These are phyloP conservation scores for Protomyces macrosporus DNA, from an alignment of 1,139 yeast species.

Conservation along the genomic window DNA sequence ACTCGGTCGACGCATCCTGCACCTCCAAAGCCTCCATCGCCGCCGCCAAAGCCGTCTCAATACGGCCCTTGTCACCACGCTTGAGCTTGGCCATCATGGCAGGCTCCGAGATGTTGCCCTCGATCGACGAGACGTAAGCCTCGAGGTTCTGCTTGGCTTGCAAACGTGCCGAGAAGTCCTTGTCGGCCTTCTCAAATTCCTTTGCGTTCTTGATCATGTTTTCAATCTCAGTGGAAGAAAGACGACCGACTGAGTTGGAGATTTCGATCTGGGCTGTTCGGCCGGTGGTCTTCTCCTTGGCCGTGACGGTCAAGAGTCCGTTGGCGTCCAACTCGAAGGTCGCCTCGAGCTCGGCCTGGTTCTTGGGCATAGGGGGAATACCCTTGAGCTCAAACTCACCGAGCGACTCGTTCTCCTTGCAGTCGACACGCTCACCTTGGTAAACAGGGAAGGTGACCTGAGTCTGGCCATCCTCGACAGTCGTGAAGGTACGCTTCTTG, in stretches of 20 bases:
- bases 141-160: slow-evolving; percentile 99
- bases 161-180: slow-evolving; percentile 98
- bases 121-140: slow-evolving; percentile 97
- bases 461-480: slow-evolving; percentile 99
- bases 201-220: slow-evolving; percentile 98
- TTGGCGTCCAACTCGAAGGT: slow-evolving; percentile 99
- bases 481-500: slow-evolving; percentile 99
- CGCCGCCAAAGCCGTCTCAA: slow-evolving; percentile 96
- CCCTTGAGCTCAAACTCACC: slow-evolving; percentile 99
- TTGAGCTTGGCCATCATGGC: slow-evolving; percentile 96
- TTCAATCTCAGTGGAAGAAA: slow-evolving; percentile 94
- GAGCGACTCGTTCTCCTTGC: slow-evolving; percentile 96
- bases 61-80: slow-evolving; percentile 97
- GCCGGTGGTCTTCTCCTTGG: slow-evolving; percentile 98
- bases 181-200: slow-evolving; percentile 97
- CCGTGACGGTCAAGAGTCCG: slow-evolving; percentile 99
- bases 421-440: slow-evolving; percentile 99
- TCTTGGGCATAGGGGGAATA: slow-evolving; percentile 99
- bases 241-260: slow-evolving; percentile 99
- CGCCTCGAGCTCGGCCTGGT: slow-evolving; percentile 99
- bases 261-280: slow-evolving; percentile 99
- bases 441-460: slow-evolving; percentile 99
- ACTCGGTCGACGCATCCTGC: slow-evolving; percentile 95
- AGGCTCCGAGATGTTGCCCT: slow-evolving; percentile 96
- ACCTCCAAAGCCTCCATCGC: slow-evolving; percentile 97